A percentile compares a stretch with the other conserved stretches of the same genome.
phyloP scores from a whole-genome alignment of 805 yeast genomes.

The Candida anglica region DNA sequence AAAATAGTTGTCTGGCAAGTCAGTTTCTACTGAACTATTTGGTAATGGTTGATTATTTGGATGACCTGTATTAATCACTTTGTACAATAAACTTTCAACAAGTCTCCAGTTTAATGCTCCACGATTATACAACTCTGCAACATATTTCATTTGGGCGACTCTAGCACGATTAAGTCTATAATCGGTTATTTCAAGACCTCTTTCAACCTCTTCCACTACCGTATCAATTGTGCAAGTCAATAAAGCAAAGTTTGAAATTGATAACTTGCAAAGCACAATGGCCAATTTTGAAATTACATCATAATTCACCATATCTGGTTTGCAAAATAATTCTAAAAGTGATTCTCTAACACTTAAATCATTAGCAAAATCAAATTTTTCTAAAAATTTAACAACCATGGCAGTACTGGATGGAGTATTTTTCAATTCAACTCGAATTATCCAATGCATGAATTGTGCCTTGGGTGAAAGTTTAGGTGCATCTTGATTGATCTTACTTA shows the following conservation, averaged over 20 bases:
- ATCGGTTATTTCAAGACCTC: conserved; percentile 65
- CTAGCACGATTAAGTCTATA: conserved; percentile 57
- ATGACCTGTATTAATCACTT: conserved; percentile 64
- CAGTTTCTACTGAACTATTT: conserved; percentile 43
- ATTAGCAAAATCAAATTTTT: conserved; percentile 46
- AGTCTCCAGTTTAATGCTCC: conserved; percentile 44
- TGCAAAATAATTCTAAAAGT: conserved; percentile 42
- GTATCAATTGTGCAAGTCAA: conserved; percentile 68
- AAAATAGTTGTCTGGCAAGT: conserved; percentile 66
- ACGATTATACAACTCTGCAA: conserved; percentile 53
- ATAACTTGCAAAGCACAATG: conserved; percentile 17
- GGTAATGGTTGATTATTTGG: conserved; percentile 54
- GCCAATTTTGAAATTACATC: conserved; percentile 53
- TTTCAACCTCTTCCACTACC: conserved; percentile 55
- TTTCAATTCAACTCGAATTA: conserved; percentile 51
- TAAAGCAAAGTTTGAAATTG: no score
- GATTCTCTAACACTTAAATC: conserved; percentile 27
- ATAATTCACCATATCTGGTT: conserved; percentile 59
- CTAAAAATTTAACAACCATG: conserved; percentile 22
- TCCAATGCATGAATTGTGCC: conserved; percentile 19
- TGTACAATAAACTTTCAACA: conserved; percentile 49
- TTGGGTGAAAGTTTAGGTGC: conserved; percentile 20
- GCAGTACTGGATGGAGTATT: conserved; percentile 16
- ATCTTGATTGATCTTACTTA: conserved; percentile 13
- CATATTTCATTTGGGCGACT: conserved; percentile 55